Percentiles rank a stretch among this genome's conserved stretches.
Conservation (phyloP, 768 basidiomycete species). For the Rhizopogon vesiculosus region DNA sequence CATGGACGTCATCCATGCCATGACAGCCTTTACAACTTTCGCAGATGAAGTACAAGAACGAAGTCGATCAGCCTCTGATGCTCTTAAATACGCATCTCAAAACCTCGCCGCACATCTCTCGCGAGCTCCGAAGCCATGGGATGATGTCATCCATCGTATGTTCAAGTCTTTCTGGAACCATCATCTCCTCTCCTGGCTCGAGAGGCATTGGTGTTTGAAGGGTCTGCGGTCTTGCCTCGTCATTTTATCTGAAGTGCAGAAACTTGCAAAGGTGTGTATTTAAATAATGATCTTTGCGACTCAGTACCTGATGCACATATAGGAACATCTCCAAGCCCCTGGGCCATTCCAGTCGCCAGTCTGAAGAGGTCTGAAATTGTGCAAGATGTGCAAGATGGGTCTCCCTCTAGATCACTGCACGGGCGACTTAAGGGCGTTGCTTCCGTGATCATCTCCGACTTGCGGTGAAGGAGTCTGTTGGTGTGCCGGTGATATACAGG, state of each 20-base stretch:
- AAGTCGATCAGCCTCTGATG: background rate
- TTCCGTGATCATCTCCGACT: no score
- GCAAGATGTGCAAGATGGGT: no score
- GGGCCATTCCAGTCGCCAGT: no score
- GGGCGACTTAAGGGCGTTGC: no score
- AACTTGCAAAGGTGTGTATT: background rate
- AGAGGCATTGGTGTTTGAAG: background rate
- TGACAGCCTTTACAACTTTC: background rate
- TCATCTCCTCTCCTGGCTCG: background rate
- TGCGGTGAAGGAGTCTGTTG: no score
- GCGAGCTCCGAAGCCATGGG: background rate
- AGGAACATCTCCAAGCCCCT: no score
- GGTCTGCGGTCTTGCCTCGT: no score
- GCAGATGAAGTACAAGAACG: background rate
- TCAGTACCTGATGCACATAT: no score
- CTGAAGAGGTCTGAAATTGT: no score
- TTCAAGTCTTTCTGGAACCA: background rate
- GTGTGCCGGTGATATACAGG: no score
- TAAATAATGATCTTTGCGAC: background rate
- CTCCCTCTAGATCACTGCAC: no score
- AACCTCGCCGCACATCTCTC: background rate
- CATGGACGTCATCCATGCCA: background rate
- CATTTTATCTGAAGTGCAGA: background rate
- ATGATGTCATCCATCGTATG: background rate
- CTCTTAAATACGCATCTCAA: no score